phyloP scores from a whole-genome alignment of 1,284 basidiomycete species.

The Cryptococcus sp. region DNA sequence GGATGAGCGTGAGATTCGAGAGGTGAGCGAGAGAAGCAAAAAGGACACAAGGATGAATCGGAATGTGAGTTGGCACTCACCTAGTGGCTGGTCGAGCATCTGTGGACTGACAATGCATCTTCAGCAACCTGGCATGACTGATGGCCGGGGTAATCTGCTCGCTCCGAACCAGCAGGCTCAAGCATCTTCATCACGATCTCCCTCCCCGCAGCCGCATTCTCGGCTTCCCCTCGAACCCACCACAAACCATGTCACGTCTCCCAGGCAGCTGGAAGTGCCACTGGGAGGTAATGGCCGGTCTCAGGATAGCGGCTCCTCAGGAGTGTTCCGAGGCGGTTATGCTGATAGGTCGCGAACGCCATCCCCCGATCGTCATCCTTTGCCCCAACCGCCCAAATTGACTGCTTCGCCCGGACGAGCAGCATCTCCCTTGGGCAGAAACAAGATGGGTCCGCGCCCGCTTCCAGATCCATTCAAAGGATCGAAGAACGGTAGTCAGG shows the following conservation, averaged over 20 bases:
- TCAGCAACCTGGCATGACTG: constrained; percentile 10
- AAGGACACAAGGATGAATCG: constrained; percentile 49
- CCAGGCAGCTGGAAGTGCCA: constrained; percentile 13
- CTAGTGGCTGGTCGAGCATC: no score
- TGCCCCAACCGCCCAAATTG: constrained; percentile 20
- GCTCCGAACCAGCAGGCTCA: constrained; percentile 4
- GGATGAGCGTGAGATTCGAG: constrained; percentile 44
- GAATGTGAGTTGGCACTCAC: constrained; percentile 26
- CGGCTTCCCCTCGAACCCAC: constrained; percentile 14
- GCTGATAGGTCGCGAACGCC: constrained; percentile 34
- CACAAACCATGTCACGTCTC: constrained; percentile 11
- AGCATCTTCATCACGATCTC: constrained; percentile 41
- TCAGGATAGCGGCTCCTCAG: no score
- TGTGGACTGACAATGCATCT: neutral
- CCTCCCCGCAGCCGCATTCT: constrained; percentile 32
- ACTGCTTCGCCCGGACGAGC: constrained; percentile 20
- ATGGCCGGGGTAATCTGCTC: constrained; percentile 5
- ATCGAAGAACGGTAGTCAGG: constrained; percentile 15
- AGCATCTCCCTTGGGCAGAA: constrained; percentile 33
- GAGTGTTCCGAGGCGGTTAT: constrained; percentile 6
- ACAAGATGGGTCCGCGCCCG: constrained; percentile 31
- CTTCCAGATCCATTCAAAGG: constrained; percentile 41
- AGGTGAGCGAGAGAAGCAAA: constrained; percentile 51
- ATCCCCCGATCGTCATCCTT: constrained; percentile 29
- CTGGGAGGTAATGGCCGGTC: constrained; percentile 1